phyloP scores from a whole-genome alignment of 179 eudicot genomes.

The Beta macrorhiza region DNA sequence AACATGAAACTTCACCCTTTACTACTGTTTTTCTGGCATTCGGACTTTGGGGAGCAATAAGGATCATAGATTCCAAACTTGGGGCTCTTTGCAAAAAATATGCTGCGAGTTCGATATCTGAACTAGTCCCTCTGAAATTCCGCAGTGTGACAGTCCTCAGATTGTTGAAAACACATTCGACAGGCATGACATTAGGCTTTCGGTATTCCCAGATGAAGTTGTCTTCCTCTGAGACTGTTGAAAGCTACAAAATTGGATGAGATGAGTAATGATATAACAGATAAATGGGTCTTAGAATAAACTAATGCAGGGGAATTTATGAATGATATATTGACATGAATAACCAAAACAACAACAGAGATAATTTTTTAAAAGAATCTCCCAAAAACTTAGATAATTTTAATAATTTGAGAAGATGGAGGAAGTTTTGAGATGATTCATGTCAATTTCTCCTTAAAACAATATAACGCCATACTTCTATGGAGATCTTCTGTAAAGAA shows the following conservation, averaged over 20 bases:
- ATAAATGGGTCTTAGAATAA: background rate
- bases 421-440: background rate
- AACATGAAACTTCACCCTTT: background rate
- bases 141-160: constrained; percentile 24
- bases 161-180: constrained; percentile 21
- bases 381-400: too few relatives aligned
- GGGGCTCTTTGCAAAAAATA: constrained; percentile 36
- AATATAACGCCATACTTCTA: constrained; percentile 25
- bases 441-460: too few relatives aligned
- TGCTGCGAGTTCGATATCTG: constrained; percentile 30
- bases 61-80: constrained; percentile 25
- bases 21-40: background rate
- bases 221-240: constrained; percentile 32
- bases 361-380: background rate
- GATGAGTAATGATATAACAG: background rate
- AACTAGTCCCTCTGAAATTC: constrained; percentile 28
- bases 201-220: constrained; percentile 41
- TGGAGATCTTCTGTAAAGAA: constrained; percentile 27
- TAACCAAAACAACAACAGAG: too few relatives aligned
- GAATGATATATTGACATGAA: too few relatives aligned
- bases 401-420: background rate
- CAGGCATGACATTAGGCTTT: constrained; percentile 26
- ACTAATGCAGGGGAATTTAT: too few relatives aligned
- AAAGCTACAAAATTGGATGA: constrained; percentile 30
- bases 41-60: constrained; percentile 23